Evolutionary conservation across 2,329 filamentous ascomycete genomes (phyloP), one percentile per base, ranked within the genome.

Genomic region (Talaromyces piceae): DNA sequence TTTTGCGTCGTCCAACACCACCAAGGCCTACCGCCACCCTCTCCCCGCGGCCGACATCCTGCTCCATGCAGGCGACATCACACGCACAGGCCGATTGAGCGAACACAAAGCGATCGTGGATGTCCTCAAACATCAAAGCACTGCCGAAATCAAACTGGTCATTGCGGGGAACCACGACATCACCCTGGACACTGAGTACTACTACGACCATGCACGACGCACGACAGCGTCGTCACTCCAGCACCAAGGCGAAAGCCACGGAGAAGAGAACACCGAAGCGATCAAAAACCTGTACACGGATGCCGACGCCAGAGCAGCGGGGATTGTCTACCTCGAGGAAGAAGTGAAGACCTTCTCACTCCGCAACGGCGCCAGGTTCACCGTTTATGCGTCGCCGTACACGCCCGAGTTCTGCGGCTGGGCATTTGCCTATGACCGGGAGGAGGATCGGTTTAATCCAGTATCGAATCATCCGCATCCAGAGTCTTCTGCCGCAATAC

Each of bases 101-200:
- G 77, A 82, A 58, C 78, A 80, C 58, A 59, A 71, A 26, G 54
- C 58, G 9, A 72, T 74, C 2, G 58, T 81, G 12, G 58, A 69
- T 4, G 71, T 79, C 64, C 67, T 83, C 5, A 63, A 66, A 11
- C 57, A n/a, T n/a, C n/a, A 58, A 1, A 72, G 79, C 30, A 66
- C 77, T 12, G 79, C 79, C 2, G 72, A 75, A 7, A 62, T 84
- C 4, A 84, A 83, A 58, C 68, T 84, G 22, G 75, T 84, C 18
- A 83, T 84, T 53, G 76, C 81, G 0, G 81, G 81, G 0, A 84
- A 84, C 59, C 81, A 84, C 63, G 81, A 83, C 58, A 68, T 81
- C 41, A 77, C 74, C 3, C 70, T 84, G 1, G 80, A 84, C 55
- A 67, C 70, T 33, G 62, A 64, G 1, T 79, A 75, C 60, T 79